A percentile compares a stretch with the other conserved stretches of the same genome.
These are phyloP conservation scores for Solanum etuberosum DNA, from an alignment of 257 asterid genomes.

Conservation along the genomic window DNA sequence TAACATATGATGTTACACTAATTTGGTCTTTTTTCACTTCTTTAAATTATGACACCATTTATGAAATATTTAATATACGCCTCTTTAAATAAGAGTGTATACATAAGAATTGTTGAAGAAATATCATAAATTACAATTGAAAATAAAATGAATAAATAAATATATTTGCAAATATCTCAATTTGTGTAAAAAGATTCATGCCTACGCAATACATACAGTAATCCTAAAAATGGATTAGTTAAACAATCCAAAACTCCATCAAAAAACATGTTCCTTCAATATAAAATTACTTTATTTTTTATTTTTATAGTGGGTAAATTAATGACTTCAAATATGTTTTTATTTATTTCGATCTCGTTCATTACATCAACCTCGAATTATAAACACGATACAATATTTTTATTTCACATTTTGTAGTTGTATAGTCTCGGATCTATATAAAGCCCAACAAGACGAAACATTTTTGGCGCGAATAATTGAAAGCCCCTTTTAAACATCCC, in stretches of 20 bases:
- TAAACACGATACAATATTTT: no score
- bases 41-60: no score
- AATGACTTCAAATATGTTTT: neutral
- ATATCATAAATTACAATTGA: no score
- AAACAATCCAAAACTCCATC: neutral
- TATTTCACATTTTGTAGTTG: neutral
- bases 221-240: neutral
- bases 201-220: fast-evolving
- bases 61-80: no score
- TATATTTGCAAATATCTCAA: neutral
- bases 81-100: neutral
- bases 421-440: neutral
- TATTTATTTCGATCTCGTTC: neutral
- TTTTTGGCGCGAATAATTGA: neutral
- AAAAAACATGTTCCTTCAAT: no score
- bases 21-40: neutral
- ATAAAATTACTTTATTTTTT: no score
- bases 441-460: neutral
- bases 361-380: neutral
- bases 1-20: neutral
- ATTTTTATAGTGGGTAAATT: no score
- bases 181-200: no score
- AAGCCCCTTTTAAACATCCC: neutral
- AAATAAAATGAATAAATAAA: no score
- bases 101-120: no score